Evolutionary conservation across 208 protist genomes (phyloP).

Genomic region (Entamoeba nuttalli): DNA sequence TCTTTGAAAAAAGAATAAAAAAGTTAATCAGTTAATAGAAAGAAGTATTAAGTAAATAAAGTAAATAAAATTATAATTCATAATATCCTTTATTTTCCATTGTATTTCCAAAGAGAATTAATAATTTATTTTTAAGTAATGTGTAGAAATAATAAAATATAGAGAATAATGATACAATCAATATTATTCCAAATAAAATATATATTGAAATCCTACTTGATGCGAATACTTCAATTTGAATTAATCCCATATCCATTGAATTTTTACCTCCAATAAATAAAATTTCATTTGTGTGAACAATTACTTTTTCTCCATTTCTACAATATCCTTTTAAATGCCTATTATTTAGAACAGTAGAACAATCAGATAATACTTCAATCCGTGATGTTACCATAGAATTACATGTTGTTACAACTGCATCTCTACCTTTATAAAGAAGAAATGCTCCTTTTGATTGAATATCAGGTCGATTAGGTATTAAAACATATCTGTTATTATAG

Average conservation of each 20-base stretch:
- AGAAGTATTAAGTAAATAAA: too few relatives aligned
- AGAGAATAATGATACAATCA: too few relatives aligned
- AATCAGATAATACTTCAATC: neutral
- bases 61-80: too few relatives aligned
- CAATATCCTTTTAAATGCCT: neutral
- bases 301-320: neutral
- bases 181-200: neutral
- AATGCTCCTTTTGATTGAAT: neutral
- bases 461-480: neutral
- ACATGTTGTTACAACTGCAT: neutral
- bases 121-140: too few relatives aligned
- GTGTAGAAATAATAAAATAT: too few relatives aligned
- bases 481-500: neutral
- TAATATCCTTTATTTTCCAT: too few relatives aligned
- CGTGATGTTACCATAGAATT: neutral
- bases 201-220: neutral
- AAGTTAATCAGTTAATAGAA: too few relatives aligned
- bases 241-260: neutral
- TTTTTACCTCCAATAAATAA: neutral
- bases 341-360: neutral
- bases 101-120: too few relatives aligned
- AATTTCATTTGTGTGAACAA: neutral
- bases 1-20: too few relatives aligned
- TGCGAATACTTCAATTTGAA: neutral
- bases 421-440: neutral